These are phyloP conservation scores for Cyclostephanos tholiformis DNA, from an alignment of 108 stramenopile genomes.

Conservation along the genomic window DNA sequence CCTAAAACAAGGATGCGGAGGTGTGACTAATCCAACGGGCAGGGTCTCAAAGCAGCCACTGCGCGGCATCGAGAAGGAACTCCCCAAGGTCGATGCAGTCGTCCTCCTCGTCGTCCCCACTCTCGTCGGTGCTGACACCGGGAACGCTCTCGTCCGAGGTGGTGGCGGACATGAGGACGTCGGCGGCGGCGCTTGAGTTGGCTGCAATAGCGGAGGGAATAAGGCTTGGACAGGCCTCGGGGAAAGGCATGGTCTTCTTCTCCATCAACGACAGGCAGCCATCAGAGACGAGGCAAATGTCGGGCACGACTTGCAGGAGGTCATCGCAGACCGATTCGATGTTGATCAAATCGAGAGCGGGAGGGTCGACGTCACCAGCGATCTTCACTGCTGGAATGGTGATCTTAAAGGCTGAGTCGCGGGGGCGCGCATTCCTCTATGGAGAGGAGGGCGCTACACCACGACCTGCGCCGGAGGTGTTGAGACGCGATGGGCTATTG, in stretches of 20 bases:
- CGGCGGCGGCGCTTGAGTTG: background rate
- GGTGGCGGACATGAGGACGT: background rate
- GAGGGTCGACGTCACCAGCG: constrained; percentile 61
- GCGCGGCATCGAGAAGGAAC: constrained; percentile 30
- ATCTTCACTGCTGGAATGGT: constrained; percentile 92
- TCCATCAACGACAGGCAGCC: constrained; percentile 43
- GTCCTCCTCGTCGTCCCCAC: constrained; percentile 29
- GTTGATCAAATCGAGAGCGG: constrained; percentile 29
- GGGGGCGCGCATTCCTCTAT: constrained; percentile 4
- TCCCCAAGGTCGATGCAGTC: constrained; percentile 32
- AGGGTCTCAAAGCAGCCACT: constrained; percentile 4
- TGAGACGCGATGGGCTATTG: constrained; percentile 4
- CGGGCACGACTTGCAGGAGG: constrained; percentile 41
- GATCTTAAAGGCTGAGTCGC: constrained; percentile 68
- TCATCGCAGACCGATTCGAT: constrained; percentile 42
- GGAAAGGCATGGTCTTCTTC: constrained; percentile 51
- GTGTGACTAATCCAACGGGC: background rate
- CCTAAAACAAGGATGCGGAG: background rate
- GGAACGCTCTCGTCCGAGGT: constrained; percentile 5
- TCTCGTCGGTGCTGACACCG: constrained; percentile 13
- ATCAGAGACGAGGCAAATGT: constrained; percentile 10
- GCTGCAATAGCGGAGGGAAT: background rate
- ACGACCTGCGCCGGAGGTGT: background rate
- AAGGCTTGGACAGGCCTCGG: constrained; percentile 14
- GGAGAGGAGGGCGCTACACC: constrained; percentile 4